Evolutionary conservation across 1,139 yeast genomes (phyloP), one percentile per base, ranked within the genome.

Genomic region (Candida glucosophila): DNA sequence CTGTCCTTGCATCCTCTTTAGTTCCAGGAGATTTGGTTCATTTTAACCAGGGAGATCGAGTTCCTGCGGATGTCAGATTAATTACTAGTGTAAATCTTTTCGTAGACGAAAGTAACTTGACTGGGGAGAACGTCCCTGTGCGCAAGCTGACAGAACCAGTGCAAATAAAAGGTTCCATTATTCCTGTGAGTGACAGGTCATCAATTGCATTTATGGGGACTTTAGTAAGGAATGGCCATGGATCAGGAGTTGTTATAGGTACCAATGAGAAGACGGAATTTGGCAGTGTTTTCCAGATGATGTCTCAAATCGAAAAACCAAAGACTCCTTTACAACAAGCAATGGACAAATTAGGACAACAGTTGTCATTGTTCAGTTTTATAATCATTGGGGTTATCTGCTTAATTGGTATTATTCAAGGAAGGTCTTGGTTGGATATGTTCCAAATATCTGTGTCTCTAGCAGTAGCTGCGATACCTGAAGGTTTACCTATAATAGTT

Each of bases 391-490:
- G 94, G 23, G 49, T 81, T 14, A 90, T 90, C 45, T 86, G 95
- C 43, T 45, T 88, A 16, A 66, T 88, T 40, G 98, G 97, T 31
- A 67, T 90, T 13, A 30, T 82, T 26, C 95, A 88, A 58, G 97
- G 97, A 26, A 78, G 93, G 35, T 69, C 82, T 6, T 85, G 95
- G 95, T 65, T 90, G 33, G 97, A 88, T 36, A 90, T 90, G 95
- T 88, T 90, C 55, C 95, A 90, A 49, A 86, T 90, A 33, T 83
- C 95, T 2, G 97, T 90, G 7, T 85, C 95, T 3, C 65, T 90
- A 36, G 97, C 97, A 1, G 97, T 90, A 9, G 98, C 98, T 25
- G 97, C 97, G 3, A 88, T 90, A 39, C 98, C 98, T 4, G 98
- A 90, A 55, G 97, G 97, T 30, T 67, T 90, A 37, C 97, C 97